Evolutionary conservation across 2,329 filamentous ascomycete genomes (phyloP), one percentile per base, ranked within the genome.

Genomic region (Microsporum ferrugineum): DNA sequence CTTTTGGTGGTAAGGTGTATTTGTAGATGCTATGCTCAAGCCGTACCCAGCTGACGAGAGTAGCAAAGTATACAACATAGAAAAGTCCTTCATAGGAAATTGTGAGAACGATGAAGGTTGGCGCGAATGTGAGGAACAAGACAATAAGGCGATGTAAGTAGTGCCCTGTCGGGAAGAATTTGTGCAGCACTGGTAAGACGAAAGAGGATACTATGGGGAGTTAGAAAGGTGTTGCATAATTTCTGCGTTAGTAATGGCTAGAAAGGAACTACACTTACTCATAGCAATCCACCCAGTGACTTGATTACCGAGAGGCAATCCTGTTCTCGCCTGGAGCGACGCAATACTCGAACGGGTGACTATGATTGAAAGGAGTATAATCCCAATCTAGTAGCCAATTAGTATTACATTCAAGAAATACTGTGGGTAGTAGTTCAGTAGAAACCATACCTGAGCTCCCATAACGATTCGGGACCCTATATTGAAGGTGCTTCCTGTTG

Each of bases 41-140:
- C n/a, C 86, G 85, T 38, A 96, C 89, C 94, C 94, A 99, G 60
- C 86, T 85, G 58, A 96, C 80, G 3, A 99, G 77, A 27, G 87
- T 88, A 60, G 88, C 78, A 69, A 86, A 91, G 74, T 96, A 99
- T 8, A 87, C 85, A 63, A 96, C 84, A 74, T 97, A 99, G 73
- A 99, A 99, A 1, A 99, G 80, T 0, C 92, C 92, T 74, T 99
- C 94, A 76, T 95, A 99, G 0, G 92, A 96, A 67, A 97, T 96
- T 5, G 91, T 95, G 58, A 99, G 83, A 69, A 99, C 92, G 70
- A 99, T 88, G 74, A 97, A 99, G 1, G 88, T 88, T 0, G 94
- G 94, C 0, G 92, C 88, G 71, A 95, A 97, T 3, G 91, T 88
- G 57, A 99, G 80, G 77, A 97, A 99, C 60, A 96, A 85, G 67